Evolutionary conservation across 2,329 filamentous ascomycete species (phyloP).

Genomic region (Pseudocercospora eumusae): DNA sequence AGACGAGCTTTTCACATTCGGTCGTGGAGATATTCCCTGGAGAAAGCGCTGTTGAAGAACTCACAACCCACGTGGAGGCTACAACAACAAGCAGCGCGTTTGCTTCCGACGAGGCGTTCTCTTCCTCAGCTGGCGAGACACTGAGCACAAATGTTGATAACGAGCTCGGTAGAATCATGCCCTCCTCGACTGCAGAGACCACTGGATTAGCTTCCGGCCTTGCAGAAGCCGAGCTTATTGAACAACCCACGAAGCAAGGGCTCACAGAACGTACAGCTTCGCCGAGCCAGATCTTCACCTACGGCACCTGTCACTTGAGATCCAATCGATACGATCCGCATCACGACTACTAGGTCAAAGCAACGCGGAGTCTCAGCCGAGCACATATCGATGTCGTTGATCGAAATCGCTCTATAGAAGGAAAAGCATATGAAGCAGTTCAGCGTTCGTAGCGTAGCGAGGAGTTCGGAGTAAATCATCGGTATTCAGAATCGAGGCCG

Average conservation of each 20-base stretch:
- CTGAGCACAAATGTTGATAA: background rate
- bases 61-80: background rate
- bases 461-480: constrained; percentile 10
- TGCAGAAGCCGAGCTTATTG: background rate
- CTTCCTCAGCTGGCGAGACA: background rate
- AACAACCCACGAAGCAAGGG: background rate
- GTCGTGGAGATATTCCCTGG: background rate
- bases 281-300: background rate
- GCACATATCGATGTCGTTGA: background rate
- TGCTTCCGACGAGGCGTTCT: background rate
- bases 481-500: background rate
- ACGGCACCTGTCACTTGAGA: background rate
- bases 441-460: constrained; percentile 21
- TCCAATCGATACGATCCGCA: background rate
- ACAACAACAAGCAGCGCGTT: background rate
- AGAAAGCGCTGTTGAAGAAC: background rate
- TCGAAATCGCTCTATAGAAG: background rate
- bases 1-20: background rate
- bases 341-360: background rate
- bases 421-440: background rate
- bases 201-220: background rate
- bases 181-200: background rate
- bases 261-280: background rate
- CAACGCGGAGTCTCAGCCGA: background rate
- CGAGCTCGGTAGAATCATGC: background rate